Percentiles rank a stretch among this genome's conserved stretches.
These are phyloP conservation scores for Ganoderma sinense DNA, from an alignment of 1,284 basidiomycete species.

Conservation along the genomic window DNA sequence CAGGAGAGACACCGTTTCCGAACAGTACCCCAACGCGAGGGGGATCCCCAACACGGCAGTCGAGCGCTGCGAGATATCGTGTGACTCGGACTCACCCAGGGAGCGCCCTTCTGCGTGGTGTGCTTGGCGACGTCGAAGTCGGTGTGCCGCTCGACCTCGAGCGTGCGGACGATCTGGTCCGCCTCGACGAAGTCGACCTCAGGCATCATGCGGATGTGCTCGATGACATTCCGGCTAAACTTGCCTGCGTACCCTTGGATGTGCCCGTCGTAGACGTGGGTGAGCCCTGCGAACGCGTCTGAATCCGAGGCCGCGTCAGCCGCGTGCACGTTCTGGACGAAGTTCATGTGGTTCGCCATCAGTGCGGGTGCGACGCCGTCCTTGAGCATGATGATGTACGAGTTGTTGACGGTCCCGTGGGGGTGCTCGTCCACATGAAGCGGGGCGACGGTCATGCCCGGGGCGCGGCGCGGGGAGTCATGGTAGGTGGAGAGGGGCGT, in stretches of 20 bases:
- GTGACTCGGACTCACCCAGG: slow-evolving; percentile 77
- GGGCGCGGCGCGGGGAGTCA: slow-evolving; percentile 44
- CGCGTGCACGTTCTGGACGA: slow-evolving; percentile 66
- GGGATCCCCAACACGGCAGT: not conserved
- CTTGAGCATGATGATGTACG: slow-evolving; percentile 92
- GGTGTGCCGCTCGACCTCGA: slow-evolving; percentile 60
- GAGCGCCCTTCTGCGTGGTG: slow-evolving; percentile 75
- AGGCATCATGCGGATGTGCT: slow-evolving; percentile 85
- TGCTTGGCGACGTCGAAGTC: slow-evolving; percentile 61
- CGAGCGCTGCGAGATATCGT: slow-evolving; percentile 8
- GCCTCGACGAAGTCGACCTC: slow-evolving; percentile 94
- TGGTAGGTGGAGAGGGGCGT: slow-evolving; percentile 72
- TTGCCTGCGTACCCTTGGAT: slow-evolving; percentile 87
- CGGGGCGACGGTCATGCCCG: slow-evolving; percentile 64
- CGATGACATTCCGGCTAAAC: slow-evolving; percentile 80
- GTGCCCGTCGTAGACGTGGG: slow-evolving; percentile 76
- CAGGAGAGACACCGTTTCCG: not conserved
- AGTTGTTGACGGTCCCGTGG: slow-evolving; percentile 82
- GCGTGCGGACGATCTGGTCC: slow-evolving; percentile 88
- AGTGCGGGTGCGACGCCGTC: slow-evolving; percentile 63
- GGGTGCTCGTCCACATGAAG: slow-evolving; percentile 60
- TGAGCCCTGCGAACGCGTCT: slow-evolving; percentile 56
- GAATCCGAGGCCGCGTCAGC: slow-evolving; percentile 57
- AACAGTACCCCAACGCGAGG: not conserved
- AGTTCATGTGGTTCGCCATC: slow-evolving; percentile 78